These are phyloP conservation scores for Emmonsia crescens DNA, from an alignment of 2,329 filamentous ascomycete genomes.

Conservation along the genomic window DNA sequence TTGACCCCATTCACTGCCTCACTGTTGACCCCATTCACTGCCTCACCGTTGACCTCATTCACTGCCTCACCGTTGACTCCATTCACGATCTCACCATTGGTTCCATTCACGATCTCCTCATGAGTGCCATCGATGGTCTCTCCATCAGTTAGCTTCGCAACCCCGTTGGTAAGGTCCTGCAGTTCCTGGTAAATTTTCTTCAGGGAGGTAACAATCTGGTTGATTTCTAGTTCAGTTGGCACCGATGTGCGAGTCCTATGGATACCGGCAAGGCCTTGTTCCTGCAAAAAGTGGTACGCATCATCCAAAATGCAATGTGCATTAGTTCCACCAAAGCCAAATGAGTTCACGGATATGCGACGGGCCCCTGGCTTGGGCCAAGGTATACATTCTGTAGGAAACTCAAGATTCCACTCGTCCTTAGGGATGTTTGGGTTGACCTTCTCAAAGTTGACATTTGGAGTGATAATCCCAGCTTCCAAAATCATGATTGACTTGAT, in stretches of 20 bases:
- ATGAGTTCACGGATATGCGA: constrained; percentile 24
- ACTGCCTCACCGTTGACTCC: background rate
- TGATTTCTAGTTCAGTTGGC: constrained; percentile 2
- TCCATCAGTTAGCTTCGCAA: background rate
- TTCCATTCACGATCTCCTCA: background rate
- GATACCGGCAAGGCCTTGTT: constrained; percentile 1
- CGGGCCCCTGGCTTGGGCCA: constrained; percentile 19
- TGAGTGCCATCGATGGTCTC: background rate
- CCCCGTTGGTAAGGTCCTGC: background rate
- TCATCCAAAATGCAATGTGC: constrained; percentile 19
- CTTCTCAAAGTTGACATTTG: constrained; percentile 17
- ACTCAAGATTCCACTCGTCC: constrained; percentile 15
- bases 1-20: too few relatives aligned
- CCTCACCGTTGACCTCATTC: background rate
- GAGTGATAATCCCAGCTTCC: constrained; percentile 14
- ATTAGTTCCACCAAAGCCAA: constrained; percentile 24
- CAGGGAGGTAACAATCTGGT: background rate
- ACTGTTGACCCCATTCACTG: background rate
- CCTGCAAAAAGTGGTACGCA: constrained; percentile 6
- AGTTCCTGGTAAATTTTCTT: background rate
- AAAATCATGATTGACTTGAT: constrained; percentile 14
- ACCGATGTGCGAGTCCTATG: constrained; percentile 7
- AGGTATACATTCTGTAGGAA: constrained; percentile 12
- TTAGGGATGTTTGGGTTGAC: constrained; percentile 19
- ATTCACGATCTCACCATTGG: background rate